Evolutionary conservation across 306 rosid genomes (phyloP), one percentile per base, ranked within the genome.

Genomic region (Comarum palustre): DNA sequence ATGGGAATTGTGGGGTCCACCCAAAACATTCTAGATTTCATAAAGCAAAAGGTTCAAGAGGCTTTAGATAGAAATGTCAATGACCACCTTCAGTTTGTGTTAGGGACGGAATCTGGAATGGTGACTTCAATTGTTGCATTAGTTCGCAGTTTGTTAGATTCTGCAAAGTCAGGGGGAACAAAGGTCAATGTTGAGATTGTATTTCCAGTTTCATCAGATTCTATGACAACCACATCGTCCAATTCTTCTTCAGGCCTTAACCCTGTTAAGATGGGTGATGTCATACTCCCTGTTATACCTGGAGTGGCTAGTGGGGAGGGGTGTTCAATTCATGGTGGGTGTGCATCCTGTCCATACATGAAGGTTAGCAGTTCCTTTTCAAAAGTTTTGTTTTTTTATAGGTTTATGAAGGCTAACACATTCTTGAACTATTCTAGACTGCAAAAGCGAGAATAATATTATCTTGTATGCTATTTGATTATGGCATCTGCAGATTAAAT

Each of bases 261-360:
- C 15, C 77, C 95, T 8, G 24, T 78, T 62, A 75, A 77, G 73
- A 0, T 82, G 51, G 89, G 91, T 36, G 90, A 84, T 74, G 69
- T 85, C 36, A 61, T 77, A 51, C 83, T 87, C 46, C 90, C 93
- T 45, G 83, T 94, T 68, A 80, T 94, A 66, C 99, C 99, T 25
- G 99, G 97, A 85, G 83, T 90, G 60, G 82, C 96, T 46, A 80
- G 89, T 14, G 99, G 99, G 65, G 99, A 91, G 85, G 96, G 99
- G 20, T 94, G 99, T 84, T 94, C 97, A 25, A 84, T 91, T 75
- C 90, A 94, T 32, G 97, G 97, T 41, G 96, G 99, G 46, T 94
- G 99, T 68, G 99, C 99, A 29, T 94, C 99, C 64, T 94, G 99
- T 85, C 99, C 99, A 24, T 94, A 91, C 85, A 91, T 94, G 99